Conservation (phyloP, 2,329 filamentous ascomycete species). For the Hymenoscyphus fructigenus region DNA sequence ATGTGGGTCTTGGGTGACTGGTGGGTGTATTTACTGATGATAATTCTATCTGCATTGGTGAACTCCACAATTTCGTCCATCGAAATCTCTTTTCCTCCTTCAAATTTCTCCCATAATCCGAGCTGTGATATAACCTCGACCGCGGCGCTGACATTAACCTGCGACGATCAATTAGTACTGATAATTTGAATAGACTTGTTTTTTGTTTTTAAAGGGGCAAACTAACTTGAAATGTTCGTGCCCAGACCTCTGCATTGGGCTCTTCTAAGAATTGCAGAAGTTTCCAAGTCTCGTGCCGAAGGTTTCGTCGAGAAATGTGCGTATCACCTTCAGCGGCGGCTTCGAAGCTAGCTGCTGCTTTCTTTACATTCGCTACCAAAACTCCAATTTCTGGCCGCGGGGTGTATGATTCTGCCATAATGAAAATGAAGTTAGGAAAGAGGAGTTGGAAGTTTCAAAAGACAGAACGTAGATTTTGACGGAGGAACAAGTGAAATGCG, state of each 20-base stretch:
- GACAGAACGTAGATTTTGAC: too few species aligned
- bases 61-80: constrained; percentile 20
- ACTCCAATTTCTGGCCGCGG: constrained; percentile 18
- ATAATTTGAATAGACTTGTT: background rate
- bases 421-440: background rate
- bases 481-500: too few species aligned
- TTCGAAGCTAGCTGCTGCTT: constrained; percentile 20
- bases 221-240: constrained; percentile 25
- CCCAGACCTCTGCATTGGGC: constrained; percentile 29
- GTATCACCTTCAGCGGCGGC: constrained; percentile 14
- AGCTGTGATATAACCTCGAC: constrained; percentile 26
- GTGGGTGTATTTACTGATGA: constrained; percentile 22
- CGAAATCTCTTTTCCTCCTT: constrained; percentile 22
- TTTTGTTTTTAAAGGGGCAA: background rate
- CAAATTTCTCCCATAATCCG: constrained; percentile 24
- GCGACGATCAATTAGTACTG: background rate
- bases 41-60: constrained; percentile 27
- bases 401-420: constrained; percentile 21
- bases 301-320: constrained; percentile 22
- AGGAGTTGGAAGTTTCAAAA: too few species aligned
- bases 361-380: constrained; percentile 23
- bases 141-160: constrained; percentile 28
- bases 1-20: background rate
- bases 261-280: constrained; percentile 27
- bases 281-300: constrained; percentile 26